phyloP scores from a whole-genome alignment of 148 eudicot species.

The Vaccinium corymbosum region DNA sequence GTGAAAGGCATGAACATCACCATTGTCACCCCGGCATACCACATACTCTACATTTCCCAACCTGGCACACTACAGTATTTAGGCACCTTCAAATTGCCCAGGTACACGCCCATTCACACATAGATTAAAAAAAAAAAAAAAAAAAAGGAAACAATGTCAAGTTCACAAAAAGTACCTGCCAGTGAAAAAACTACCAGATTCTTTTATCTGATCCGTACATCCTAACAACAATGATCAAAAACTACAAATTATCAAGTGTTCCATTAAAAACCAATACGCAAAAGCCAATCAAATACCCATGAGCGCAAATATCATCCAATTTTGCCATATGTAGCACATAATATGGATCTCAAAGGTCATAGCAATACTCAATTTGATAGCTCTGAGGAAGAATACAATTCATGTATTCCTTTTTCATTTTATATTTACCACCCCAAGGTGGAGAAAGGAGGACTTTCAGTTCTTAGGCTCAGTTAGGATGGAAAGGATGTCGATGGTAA shows the following conservation, averaged over 20 bases:
- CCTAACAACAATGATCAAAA: slow-evolving; percentile 36
- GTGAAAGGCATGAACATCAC: slow-evolving; percentile 71
- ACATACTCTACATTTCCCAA: slow-evolving; percentile 84
- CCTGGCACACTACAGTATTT: slow-evolving; percentile 40
- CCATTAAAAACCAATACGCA: background rate
- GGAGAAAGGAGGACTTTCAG: background rate
- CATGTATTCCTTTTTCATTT: background rate
- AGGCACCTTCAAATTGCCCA: slow-evolving; percentile 5
- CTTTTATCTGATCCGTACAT: slow-evolving; percentile 59
- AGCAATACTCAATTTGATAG: background rate
- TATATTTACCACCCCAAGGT: background rate
- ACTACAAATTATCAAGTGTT: background rate
- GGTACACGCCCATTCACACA: background rate
- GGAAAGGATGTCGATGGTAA: background rate
- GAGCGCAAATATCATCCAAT: background rate
- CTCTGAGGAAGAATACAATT: background rate
- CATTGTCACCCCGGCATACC: slow-evolving; percentile 67
- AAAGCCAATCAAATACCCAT: background rate
- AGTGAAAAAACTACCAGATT: slow-evolving; percentile 63
- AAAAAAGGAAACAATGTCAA: background rate
- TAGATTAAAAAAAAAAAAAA: background rate
- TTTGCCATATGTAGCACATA: background rate
- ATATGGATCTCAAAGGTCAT: background rate
- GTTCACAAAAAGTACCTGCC: slow-evolving; percentile 57
- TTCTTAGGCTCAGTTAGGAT: background rate